Base-by-base conservation (phyloP, 495 filamentous ascomycete species). In the Lineolata rhizophorae region DNA sequence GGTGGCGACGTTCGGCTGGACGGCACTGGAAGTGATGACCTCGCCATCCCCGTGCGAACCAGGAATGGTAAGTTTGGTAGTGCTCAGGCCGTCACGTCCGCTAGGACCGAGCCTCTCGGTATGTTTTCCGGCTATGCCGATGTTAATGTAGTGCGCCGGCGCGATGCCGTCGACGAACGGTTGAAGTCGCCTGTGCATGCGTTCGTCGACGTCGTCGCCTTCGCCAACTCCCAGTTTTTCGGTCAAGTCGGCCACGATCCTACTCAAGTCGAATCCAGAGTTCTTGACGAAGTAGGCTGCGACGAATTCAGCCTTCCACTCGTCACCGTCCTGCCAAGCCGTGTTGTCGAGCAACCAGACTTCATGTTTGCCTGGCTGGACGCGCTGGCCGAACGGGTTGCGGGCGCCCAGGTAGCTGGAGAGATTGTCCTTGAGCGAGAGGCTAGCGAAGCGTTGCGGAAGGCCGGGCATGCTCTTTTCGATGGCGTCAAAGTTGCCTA, bases 331-430 rank as follows among this genome's bases (percentile, higher is more conserved):
- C 29, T 67, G 67, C 47, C 72, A 91, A 4, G 82, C 85, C 5
- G 79, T 81, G 43, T 87, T 94, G 56, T 94, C 82, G 24, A 94
- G 51, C 9, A 95, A 56, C 85, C 85, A 94, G 15, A 94, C 72
- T 6, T 61, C 65, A 39, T 93, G 69, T 18, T 54, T 52, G 12
- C 54, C 45, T 18, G 55, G 53, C 29, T 67, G 47, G 25, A 59
- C 56, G 10, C 38, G 38, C 2, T 49, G 51, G 24, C 45, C 45
- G 35, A 60, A 34, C 1, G 56, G 54, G 36, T 60, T 60, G 17
- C 38, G 32, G 1, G 30, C 33, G 5, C 55, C 54, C 1, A 59
- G 30, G 26, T 61, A 59, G 8, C 60, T 61, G 30, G 65, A 52
- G 11, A 61, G 21, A 28, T 50, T 42, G 30, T 47, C 44, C 32